Percentiles rank a stretch among this genome's conserved stretches.
Evolutionary conservation across 2,329 filamentous ascomycete genomes (phyloP).

Genomic region (Acrodontium crateriforme): DNA sequence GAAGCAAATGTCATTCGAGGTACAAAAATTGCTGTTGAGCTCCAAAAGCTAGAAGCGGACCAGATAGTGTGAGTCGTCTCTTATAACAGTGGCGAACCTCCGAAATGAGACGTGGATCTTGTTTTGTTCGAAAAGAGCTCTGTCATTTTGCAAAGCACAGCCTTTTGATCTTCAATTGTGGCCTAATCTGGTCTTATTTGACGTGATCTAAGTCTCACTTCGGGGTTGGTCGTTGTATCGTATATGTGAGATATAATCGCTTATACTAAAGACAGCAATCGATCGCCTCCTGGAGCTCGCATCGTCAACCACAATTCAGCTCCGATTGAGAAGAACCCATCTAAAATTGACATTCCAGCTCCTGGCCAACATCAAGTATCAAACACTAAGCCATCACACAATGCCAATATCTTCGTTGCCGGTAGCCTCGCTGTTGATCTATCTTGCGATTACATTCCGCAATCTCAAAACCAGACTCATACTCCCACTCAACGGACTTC

Average conservation of each 20-base stretch:
- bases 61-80: neutral
- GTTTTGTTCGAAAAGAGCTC: too few relatives aligned
- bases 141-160: too few relatives aligned
- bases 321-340: too few relatives aligned
- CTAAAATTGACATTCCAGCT: too few relatives aligned
- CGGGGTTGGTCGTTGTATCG: too few relatives aligned
- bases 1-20: slow-evolving; percentile 53
- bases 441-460: slow-evolving; percentile 60
- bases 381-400: too few relatives aligned
- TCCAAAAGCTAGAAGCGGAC: slow-evolving; percentile 39
- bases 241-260: neutral
- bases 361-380: too few relatives aligned
- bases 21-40: slow-evolving; percentile 49
- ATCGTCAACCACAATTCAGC: neutral
- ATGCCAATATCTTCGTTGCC: slow-evolving; percentile 71
- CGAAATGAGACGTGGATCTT: too few relatives aligned
- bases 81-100: too few relatives aligned
- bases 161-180: too few relatives aligned
- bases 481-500: slow-evolving; percentile 57
- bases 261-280: slow-evolving; percentile 1
- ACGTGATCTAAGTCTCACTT: too few relatives aligned
- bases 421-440: slow-evolving; percentile 84
- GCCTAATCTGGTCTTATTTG: too few relatives aligned
- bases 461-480: slow-evolving; percentile 22
- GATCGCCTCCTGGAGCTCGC: neutral